Percentiles rank a stretch among this genome's conserved stretches.
Conservation (phyloP, 768 basidiomycete genomes). For the Amanita rubescens region DNA sequence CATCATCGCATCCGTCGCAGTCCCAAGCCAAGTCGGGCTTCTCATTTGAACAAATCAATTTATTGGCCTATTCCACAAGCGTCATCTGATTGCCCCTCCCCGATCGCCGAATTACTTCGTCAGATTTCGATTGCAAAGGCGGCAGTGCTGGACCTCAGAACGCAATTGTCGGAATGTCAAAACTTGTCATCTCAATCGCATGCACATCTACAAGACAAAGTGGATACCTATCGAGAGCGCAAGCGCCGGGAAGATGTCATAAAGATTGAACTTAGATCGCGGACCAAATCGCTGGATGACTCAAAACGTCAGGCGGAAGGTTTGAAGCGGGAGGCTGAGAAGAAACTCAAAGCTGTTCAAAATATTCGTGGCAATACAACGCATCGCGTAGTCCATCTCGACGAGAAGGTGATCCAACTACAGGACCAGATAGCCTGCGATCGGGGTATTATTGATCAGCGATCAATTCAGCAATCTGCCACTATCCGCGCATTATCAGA, state of each 20-base stretch:
- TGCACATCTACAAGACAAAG: constrained; percentile 58
- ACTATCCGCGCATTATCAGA: constrained; percentile 46
- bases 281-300: constrained; percentile 84
- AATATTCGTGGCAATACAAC: constrained; percentile 53
- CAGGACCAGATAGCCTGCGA: constrained; percentile 50
- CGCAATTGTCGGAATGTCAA: constrained; percentile 61
- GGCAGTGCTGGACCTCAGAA: constrained; percentile 59
- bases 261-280: constrained; percentile 71
- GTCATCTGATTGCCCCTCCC: constrained; percentile 56
- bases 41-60: not conserved
- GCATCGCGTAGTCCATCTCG: constrained; percentile 49
- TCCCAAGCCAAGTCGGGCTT: constrained; percentile 32
- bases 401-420: constrained; percentile 52
- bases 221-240: constrained; percentile 62
- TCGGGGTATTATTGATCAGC: constrained; percentile 40
- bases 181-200: constrained; percentile 50
- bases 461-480: constrained; percentile 36
- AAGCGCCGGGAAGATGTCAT: constrained; percentile 81
- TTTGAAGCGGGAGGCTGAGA: constrained; percentile 79
- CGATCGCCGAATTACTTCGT: constrained; percentile 66
- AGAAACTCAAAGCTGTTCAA: constrained; percentile 69
- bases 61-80: not conserved
- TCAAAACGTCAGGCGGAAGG: constrained; percentile 77
- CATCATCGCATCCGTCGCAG: not conserved
- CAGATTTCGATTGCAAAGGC: constrained; percentile 61